Percentiles rank a stretch among this genome's conserved stretches.
Conservation (phyloP, 352 stramenopile genomes). For the Elongisporangium prolatum region DNA sequence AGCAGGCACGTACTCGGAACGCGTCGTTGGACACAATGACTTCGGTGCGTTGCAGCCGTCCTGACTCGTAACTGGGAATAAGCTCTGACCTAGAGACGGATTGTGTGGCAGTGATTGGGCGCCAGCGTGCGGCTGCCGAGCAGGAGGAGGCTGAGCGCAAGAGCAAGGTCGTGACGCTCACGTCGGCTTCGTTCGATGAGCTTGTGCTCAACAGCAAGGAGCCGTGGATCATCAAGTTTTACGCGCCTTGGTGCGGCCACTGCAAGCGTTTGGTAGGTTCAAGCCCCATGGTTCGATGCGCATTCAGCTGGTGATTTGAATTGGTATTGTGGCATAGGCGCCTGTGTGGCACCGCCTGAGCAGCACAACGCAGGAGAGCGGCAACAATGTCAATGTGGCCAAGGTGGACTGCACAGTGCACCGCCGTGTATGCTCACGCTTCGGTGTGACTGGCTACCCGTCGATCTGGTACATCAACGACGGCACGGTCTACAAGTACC, state of each 20-base stretch:
- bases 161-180: conserved; percentile 48
- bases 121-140: conserved; percentile 31
- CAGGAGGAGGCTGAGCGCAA: conserved; percentile 47
- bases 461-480: conserved; percentile 75
- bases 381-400: conserved; percentile 46
- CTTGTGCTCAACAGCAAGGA: conserved; percentile 55
- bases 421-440: conserved; percentile 78
- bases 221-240: conserved; percentile 82
- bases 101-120: conserved; percentile 21
- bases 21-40: conserved; percentile 47
- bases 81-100: neutral
- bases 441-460: conserved; percentile 76
- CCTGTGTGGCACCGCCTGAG: conserved; percentile 77
- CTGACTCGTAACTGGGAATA: too few species aligned
- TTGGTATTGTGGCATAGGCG: conserved; percentile 11
- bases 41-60: conserved; percentile 36
- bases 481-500: conserved; percentile 74
- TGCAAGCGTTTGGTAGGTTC: conserved; percentile 70
- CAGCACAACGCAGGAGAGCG: conserved; percentile 53
- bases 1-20: conserved; percentile 42
- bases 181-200: conserved; percentile 46
- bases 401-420: conserved; percentile 81
- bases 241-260: conserved; percentile 74
- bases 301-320: neutral
- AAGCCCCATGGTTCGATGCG: too few species aligned